phyloP scores from a whole-genome alignment of 2,329 filamentous ascomycete species.

The Parascedosporium putredinis region DNA sequence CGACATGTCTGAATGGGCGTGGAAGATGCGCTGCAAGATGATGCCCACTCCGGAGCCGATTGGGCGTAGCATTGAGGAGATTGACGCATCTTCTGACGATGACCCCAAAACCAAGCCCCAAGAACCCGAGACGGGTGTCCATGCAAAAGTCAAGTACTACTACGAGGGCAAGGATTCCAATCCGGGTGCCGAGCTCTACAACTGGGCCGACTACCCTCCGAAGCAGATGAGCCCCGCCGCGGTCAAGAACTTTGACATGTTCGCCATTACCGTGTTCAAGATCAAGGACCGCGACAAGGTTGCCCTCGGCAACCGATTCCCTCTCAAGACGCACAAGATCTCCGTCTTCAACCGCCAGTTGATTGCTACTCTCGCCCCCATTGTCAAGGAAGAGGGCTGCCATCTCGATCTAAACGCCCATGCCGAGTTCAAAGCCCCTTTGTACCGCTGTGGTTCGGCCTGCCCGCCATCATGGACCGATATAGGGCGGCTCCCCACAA shows the following conservation, averaged over 20 bases:
- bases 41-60: constrained; percentile 13
- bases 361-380: constrained; percentile 29
- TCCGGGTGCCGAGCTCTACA: constrained; percentile 13
- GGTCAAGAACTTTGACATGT: constrained; percentile 24
- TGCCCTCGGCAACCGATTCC: constrained; percentile 25
- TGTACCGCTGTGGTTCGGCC: constrained; percentile 31
- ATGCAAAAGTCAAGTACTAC: constrained; percentile 25
- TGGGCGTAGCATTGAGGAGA: constrained; percentile 12
- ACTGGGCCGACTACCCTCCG: constrained; percentile 32
- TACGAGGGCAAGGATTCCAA: constrained; percentile 25
- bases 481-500: constrained; percentile 17
- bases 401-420: constrained; percentile 26
- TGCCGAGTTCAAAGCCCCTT: constrained; percentile 28
- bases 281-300: constrained; percentile 31
- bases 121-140: constrained; percentile 19
- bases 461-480: constrained; percentile 28
- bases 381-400: constrained; percentile 29
- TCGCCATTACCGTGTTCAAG: constrained; percentile 36
- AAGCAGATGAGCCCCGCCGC: constrained; percentile 29
- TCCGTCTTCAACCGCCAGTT: constrained; percentile 32
- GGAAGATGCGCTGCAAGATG: constrained; percentile 23
- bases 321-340: constrained; percentile 29
- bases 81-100: constrained; percentile 12
- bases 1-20: constrained; percentile 18
- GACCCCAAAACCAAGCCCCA: constrained; percentile 12